Evolutionary conservation across 1,284 basidiomycete genomes (phyloP).

Genomic region (Microbotryum lychnidis-dioicae): DNA sequence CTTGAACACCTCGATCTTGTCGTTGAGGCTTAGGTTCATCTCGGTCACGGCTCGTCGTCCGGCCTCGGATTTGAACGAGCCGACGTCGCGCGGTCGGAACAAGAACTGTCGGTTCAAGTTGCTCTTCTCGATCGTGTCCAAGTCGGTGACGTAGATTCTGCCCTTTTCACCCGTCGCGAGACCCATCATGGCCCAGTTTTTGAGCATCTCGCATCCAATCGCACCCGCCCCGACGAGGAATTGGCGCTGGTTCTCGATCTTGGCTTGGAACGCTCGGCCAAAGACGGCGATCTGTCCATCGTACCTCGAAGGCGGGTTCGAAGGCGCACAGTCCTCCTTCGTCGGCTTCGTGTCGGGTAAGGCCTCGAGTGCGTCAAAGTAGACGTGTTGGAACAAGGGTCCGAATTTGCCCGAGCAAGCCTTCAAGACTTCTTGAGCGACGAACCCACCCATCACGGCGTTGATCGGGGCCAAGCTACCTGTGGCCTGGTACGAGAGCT

Average conservation of each 20-base stretch:
- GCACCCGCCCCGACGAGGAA: slow-evolving; percentile 98
- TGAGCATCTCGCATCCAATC: slow-evolving; percentile 99
- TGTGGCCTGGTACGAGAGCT: slow-evolving; percentile 83
- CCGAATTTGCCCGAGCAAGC: slow-evolving; percentile 98
- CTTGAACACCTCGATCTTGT: slow-evolving; percentile 82
- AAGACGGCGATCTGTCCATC: slow-evolving; percentile 96
- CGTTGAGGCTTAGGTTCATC: slow-evolving; percentile 90
- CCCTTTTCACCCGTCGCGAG: slow-evolving; percentile 74
- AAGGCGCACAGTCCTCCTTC: slow-evolving; percentile 78
- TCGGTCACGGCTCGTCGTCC: slow-evolving; percentile 85
- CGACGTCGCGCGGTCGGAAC: slow-evolving; percentile 93
- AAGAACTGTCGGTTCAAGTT: slow-evolving; percentile 98
- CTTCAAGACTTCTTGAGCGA: slow-evolving; percentile 96
- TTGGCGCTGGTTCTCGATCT: slow-evolving; percentile 81
- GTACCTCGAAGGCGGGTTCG: slow-evolving; percentile 61
- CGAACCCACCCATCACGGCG: slow-evolving; percentile 93
- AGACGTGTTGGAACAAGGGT: slow-evolving; percentile 89
- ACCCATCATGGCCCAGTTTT: slow-evolving; percentile 99
- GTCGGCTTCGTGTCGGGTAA: slow-evolving; percentile 65
- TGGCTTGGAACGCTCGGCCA: slow-evolving; percentile 84
- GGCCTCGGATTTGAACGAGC: slow-evolving; percentile 95
- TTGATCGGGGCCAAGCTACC: slow-evolving; percentile 89
- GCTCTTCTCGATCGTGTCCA: slow-evolving; percentile 99
- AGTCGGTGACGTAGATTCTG: slow-evolving; percentile 86
- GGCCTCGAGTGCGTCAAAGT: slow-evolving; percentile 97